Conservation (phyloP, 2,329 filamentous ascomycete species). For the Cercospora sp. region DNA sequence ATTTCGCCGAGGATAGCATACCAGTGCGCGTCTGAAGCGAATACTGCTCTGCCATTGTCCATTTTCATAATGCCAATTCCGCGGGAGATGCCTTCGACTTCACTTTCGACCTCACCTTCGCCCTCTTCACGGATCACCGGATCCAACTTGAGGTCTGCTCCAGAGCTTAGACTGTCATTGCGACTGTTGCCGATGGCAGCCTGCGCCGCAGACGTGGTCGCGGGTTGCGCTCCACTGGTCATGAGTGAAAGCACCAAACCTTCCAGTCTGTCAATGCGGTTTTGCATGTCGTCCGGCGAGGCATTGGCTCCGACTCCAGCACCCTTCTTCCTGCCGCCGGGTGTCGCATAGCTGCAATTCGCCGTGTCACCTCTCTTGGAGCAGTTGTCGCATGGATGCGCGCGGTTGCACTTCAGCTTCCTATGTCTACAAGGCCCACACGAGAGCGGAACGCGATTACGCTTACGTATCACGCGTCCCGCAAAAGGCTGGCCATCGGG, state of each 20-base stretch:
- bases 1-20: conserved; percentile 64
- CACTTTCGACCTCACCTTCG: conserved; percentile 58
- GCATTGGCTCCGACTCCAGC: conserved; percentile 39
- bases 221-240: conserved; percentile 71
- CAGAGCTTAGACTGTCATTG: conserved; percentile 42
- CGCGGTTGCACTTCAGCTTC: conserved; percentile 96
- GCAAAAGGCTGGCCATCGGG: conserved; percentile 68
- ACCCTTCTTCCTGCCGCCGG: conserved; percentile 70
- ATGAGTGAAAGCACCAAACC: conserved; percentile 88
- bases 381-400: conserved; percentile 90
- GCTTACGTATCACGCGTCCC: conserved; percentile 76
- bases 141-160: conserved; percentile 48
- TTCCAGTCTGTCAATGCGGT: conserved; percentile 92
- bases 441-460: conserved; percentile 87
- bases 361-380: conserved; percentile 78
- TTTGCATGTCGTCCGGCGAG: conserved; percentile 94
- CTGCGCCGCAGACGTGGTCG: conserved; percentile 57
- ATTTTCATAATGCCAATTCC: conserved; percentile 56
- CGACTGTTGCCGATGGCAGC: conserved; percentile 53
- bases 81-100: conserved; percentile 56
- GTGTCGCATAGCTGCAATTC: conserved; percentile 79
- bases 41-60: conserved; percentile 50
- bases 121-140: conserved; percentile 56
- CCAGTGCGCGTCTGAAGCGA: conserved; percentile 55
- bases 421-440: conserved; percentile 88